These are phyloP conservation scores for Syzygium grande DNA, from an alignment of 345 rosid species.

Conservation along the genomic window DNA sequence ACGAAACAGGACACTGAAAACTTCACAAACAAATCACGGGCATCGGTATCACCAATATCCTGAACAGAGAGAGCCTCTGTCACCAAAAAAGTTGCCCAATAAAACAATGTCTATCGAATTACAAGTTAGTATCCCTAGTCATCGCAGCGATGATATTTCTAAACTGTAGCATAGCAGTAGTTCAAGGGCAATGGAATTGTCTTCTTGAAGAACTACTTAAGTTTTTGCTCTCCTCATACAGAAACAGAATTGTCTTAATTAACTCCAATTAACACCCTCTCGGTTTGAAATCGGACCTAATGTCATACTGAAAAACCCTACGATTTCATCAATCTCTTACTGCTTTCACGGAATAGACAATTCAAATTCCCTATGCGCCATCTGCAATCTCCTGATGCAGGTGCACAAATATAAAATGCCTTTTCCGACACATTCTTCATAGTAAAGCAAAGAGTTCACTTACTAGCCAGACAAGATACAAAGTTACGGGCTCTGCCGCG, in stretches of 20 bases:
- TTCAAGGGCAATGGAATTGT: neutral
- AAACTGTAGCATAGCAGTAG: neutral
- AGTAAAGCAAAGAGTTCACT: neutral
- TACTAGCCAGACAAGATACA: neutral
- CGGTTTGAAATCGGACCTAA: neutral
- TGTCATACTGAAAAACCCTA: neutral
- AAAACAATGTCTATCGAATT: neutral
- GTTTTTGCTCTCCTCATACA: neutral
- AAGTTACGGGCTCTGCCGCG: neutral
- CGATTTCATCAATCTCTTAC: neutral
- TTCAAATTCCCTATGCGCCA: neutral
- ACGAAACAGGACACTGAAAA: neutral
- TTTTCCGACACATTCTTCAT: neutral
- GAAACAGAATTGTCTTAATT: neutral
- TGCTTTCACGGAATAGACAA: neutral
- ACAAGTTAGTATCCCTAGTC: neutral
- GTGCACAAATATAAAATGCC: neutral
- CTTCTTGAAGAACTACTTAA: neutral
- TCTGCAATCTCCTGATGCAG: neutral
- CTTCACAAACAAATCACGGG: neutral
- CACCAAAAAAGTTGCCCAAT: rapidly evolving
- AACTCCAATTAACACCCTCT: neutral
- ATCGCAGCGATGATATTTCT: neutral
- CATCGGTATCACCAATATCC: neutral
- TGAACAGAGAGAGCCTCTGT: neutral